phyloP scores from a whole-genome alignment of 2,329 filamentous ascomycete genomes.

The Aspergillus sp. region DNA sequence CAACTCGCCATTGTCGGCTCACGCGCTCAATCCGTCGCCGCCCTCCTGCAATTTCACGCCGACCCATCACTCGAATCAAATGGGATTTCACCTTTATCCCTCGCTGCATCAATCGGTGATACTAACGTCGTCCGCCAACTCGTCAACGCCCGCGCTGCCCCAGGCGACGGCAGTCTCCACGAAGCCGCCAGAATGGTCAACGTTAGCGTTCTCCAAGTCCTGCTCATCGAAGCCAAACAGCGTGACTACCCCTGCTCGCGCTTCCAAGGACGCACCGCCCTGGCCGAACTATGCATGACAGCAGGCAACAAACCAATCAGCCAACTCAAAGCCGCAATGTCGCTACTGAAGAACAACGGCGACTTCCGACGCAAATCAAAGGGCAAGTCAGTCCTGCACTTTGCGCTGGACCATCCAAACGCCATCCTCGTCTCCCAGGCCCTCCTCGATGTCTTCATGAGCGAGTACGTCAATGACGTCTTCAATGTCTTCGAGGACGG shows the following conservation, averaged over 20 bases:
- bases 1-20: constrained; percentile 8
- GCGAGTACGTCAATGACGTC: constrained; percentile 7
- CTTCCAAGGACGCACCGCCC: constrained; percentile 8
- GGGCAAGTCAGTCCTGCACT: constrained; percentile 7
- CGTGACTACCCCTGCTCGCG: constrained; percentile 8
- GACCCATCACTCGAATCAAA: constrained; percentile 4
- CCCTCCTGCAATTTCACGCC: background rate
- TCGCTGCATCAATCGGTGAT: constrained; percentile 1
- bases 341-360: background rate
- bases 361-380: constrained; percentile 7
- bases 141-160: background rate
- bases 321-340: constrained; percentile 7
- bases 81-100: constrained; percentile 2
- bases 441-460: constrained; percentile 5
- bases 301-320: constrained; percentile 1
- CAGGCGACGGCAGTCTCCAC: constrained; percentile 6
- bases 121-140: background rate
- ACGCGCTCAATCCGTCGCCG: background rate
- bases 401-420: constrained; percentile 7
- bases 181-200: constrained; percentile 8
- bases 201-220: constrained; percentile 2
- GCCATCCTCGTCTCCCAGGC: constrained; percentile 5
- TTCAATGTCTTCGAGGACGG: constrained; percentile 10
- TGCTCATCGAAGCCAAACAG: constrained; percentile 3
- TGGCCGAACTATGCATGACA: constrained; percentile 4